phyloP scores from a whole-genome alignment of 2,329 filamentous ascomycete genomes.

The Penicillium freii region DNA sequence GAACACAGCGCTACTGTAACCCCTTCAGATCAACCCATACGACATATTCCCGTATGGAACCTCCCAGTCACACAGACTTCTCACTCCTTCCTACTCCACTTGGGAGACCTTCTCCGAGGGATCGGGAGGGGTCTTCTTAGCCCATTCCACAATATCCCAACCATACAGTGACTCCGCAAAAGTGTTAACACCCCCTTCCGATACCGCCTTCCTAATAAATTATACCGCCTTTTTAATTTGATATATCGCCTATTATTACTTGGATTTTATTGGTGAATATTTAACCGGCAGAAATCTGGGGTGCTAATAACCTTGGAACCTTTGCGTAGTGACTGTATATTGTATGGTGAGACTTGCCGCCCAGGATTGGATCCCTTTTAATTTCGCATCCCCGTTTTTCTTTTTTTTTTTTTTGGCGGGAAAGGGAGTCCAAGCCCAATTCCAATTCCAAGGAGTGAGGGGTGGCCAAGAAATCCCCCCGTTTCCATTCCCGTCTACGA shows the following conservation, averaged over 20 bases:
- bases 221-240: too few species aligned
- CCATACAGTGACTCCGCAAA: not conserved
- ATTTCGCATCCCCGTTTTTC: not conserved
- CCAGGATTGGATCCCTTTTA: not conserved
- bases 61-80: not conserved
- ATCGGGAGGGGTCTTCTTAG: slow-evolving; percentile 3
- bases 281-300: too few species aligned
- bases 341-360: not conserved
- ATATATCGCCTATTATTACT: too few species aligned
- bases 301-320: too few species aligned
- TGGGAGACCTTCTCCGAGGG: slow-evolving; percentile 1
- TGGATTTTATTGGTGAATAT: too few species aligned
- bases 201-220: too few species aligned
- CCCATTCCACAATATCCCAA: slow-evolving; percentile 10
- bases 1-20: not conserved
- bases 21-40: not conserved
- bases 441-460: not conserved
- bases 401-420: not conserved
- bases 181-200: too few species aligned
- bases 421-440: not conserved
- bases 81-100: not conserved
- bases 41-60: not conserved
- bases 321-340: too few species aligned
- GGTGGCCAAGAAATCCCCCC: slow-evolving; percentile 3
- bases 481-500: not conserved